A percentile compares a stretch with the other conserved stretches of the same genome.
Evolutionary conservation across 179 eudicot species (phyloP).

Genomic region (Dionaea muscipula): DNA sequence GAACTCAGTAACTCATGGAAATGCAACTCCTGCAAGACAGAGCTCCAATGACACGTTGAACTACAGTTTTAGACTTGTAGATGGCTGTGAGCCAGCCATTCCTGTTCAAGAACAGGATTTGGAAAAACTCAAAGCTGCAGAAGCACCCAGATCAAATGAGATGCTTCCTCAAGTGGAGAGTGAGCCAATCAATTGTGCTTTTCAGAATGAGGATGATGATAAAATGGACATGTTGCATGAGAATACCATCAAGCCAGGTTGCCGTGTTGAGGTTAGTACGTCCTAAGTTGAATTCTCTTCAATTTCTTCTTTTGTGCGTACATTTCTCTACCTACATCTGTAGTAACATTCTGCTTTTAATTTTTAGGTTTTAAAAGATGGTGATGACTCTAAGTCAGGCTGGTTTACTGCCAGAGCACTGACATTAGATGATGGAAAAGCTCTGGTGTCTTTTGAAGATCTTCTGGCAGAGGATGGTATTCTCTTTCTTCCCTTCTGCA

Average conservation of each 20-base stretch:
- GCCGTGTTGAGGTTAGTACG: slow-evolving; percentile 73
- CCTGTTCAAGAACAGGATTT: slow-evolving; percentile 23
- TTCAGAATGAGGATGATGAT: slow-evolving; percentile 23
- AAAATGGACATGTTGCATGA: slow-evolving; percentile 12
- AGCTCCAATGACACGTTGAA: slow-evolving; percentile 19
- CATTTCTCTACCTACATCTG: not conserved
- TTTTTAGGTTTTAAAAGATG: slow-evolving; percentile 65
- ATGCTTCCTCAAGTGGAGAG: slow-evolving; percentile 27
- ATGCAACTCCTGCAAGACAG: slow-evolving; percentile 16
- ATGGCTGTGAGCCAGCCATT: slow-evolving; percentile 16
- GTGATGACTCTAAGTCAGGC: slow-evolving; percentile 36
- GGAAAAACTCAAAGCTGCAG: slow-evolving; percentile 16
- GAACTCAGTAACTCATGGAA: slow-evolving; percentile 8
- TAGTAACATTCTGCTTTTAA: slow-evolving; percentile 9
- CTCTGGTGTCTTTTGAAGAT: slow-evolving; percentile 49
- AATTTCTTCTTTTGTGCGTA: not conserved
- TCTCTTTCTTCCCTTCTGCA: not conserved
- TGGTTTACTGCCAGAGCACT: slow-evolving; percentile 77
- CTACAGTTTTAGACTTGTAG: slow-evolving; percentile 11
- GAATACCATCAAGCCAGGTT: slow-evolving; percentile 47
- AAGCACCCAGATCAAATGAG: slow-evolving; percentile 25
- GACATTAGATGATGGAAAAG: slow-evolving; percentile 53
- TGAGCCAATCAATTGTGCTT: slow-evolving; percentile 15
- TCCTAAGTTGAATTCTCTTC: not conserved
- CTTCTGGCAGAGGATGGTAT: slow-evolving; percentile 58